Conservation (phyloP, 257 asterid species). For the Ligustrum vulgare region DNA sequence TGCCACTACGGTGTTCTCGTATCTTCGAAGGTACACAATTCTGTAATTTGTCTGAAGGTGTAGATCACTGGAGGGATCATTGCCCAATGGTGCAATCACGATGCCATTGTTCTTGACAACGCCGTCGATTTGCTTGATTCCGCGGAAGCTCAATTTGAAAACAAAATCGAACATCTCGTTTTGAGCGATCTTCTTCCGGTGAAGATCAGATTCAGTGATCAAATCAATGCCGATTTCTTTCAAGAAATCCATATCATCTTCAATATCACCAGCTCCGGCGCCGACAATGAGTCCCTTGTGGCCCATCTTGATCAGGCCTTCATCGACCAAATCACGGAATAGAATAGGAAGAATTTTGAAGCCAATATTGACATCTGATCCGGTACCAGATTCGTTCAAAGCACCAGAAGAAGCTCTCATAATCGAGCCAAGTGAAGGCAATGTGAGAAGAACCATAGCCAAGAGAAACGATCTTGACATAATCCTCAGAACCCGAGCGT, state of each 20-base stretch:
- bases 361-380: constrained; percentile 16
- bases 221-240: constrained; percentile 42
- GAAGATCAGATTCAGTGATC: constrained; percentile 34
- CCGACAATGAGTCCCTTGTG: constrained; percentile 55
- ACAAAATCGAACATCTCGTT: constrained; percentile 60
- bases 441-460: constrained; percentile 44
- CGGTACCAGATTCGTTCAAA: constrained; percentile 5
- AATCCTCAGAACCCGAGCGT: constrained; percentile 54
- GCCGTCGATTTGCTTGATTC: constrained; percentile 32
- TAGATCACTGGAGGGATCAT: neutral
- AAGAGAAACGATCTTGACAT: constrained; percentile 59
- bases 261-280: constrained; percentile 24
- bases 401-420: constrained; percentile 30
- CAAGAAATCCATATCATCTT: constrained; percentile 37
- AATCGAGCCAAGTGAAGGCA: constrained; percentile 41
- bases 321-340: constrained; percentile 66
- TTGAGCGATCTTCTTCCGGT: constrained; percentile 20
- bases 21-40: constrained; percentile 16
- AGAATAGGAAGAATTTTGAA: constrained; percentile 40
- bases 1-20: constrained; percentile 12
- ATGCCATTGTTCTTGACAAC: constrained; percentile 47
- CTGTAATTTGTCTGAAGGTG: constrained; percentile 5
- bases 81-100: constrained; percentile 5
- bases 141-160: constrained; percentile 31
- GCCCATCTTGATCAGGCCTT: constrained; percentile 66